A percentile compares a stretch with the other conserved stretches of the same genome.
Conservation (phyloP, 1,284 basidiomycete genomes). For the Xerocomus cyaneibrunnescens region DNA sequence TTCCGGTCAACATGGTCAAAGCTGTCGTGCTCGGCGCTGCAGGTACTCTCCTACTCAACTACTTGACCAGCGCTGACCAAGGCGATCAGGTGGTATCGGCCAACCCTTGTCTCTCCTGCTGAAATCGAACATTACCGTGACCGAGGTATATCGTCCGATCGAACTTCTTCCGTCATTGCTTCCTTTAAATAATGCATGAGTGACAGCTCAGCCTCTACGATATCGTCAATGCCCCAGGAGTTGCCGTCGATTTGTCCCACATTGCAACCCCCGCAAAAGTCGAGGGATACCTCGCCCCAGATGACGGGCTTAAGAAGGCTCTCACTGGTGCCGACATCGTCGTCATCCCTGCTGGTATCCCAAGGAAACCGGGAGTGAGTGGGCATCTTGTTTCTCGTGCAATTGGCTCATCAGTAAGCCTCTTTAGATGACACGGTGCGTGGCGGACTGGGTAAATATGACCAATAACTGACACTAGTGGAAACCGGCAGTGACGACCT, state of each 20-base stretch:
- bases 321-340: slow-evolving; percentile 87
- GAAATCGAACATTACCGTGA: slow-evolving; percentile 83
- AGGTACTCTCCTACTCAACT: slow-evolving; percentile 45
- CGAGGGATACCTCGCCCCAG: slow-evolving; percentile 68
- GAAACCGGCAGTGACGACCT: slow-evolving; percentile 72
- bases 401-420: slow-evolving; percentile 2
- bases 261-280: slow-evolving; percentile 81
- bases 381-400: slow-evolving; percentile 2
- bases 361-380: slow-evolving; percentile 90
- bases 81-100: slow-evolving; percentile 74
- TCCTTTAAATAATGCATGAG: not conserved
- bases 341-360: slow-evolving; percentile 97
- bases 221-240: slow-evolving; percentile 96
- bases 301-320: slow-evolving; percentile 81
- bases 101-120: slow-evolving; percentile 91
- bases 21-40: slow-evolving; percentile 92
- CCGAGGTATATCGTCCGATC: slow-evolving; percentile 50
- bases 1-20: slow-evolving; percentile 69
- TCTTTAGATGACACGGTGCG: slow-evolving; percentile 72
- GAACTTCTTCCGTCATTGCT: not conserved
- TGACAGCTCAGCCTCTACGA: slow-evolving; percentile 84
- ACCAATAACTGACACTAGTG: slow-evolving; percentile 25
- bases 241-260: slow-evolving; percentile 92
- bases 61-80: slow-evolving; percentile 4
- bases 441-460: slow-evolving; percentile 13